Percentiles rank a stretch among this genome's conserved stretches.
Conservation (phyloP, 2,329 filamentous ascomycete genomes). For the Didymella exigua region DNA sequence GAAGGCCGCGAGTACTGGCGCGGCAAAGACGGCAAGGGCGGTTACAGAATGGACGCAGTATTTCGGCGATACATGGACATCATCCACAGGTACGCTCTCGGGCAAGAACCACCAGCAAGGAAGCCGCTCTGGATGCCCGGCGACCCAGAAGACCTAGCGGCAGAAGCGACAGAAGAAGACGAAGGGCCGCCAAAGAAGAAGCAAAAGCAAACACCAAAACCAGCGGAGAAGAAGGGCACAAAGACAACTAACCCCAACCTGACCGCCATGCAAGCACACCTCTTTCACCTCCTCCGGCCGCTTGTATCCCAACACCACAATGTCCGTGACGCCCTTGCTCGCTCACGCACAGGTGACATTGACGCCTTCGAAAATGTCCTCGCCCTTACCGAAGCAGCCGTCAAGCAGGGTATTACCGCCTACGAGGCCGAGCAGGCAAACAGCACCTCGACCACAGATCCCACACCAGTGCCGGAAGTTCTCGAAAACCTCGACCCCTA, state of each 20-base stretch:
- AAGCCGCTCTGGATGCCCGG: constrained; percentile 74
- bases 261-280: constrained; percentile 82
- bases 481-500: constrained; percentile 37
- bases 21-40: constrained; percentile 76
- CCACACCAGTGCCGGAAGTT: not conserved
- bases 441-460: not conserved
- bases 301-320: constrained; percentile 81
- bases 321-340: constrained; percentile 82
- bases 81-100: constrained; percentile 77
- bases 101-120: constrained; percentile 67
- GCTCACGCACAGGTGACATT: constrained; percentile 71
- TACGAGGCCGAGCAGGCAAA: constrained; percentile 56
- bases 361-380: constrained; percentile 78
- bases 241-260: constrained; percentile 68
- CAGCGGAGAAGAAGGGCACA: constrained; percentile 56
- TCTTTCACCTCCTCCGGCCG: constrained; percentile 88
- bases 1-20: constrained; percentile 84
- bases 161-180: constrained; percentile 24
- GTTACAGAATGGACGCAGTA: constrained; percentile 87
- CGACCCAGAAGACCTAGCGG: constrained; percentile 46
- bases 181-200: constrained; percentile 47
- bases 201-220: constrained; percentile 37
- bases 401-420: constrained; percentile 73
- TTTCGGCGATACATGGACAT: constrained; percentile 90
- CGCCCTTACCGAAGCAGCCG: constrained; percentile 72